Evolutionary conservation across 2,329 filamentous ascomycete genomes (phyloP), one percentile per base, ranked within the genome.

Genomic region (Magnaporthales sp.): DNA sequence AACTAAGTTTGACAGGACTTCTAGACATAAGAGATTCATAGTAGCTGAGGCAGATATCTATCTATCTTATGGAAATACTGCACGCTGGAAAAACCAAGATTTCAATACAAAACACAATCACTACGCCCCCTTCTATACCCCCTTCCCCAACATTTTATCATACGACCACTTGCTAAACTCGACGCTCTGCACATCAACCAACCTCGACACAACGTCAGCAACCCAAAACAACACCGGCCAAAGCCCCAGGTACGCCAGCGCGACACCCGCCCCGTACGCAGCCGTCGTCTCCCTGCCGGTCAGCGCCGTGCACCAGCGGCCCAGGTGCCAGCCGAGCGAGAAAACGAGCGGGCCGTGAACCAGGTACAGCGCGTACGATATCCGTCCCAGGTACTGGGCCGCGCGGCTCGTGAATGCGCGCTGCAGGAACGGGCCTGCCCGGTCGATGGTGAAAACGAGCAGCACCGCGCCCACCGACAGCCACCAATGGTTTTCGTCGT

Each of bases 291-390:
- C 80, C 4, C 75, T 75, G 6, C 84, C 84, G 0, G 80, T 84
- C 51, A 82, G 56, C 13, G 74, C 72, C 2, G 61, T 64, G 22
- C 63, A 58, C 24, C 62, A 32, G 22, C 58, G 29, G 54, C 56
- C 65, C 64, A 68, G 29, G 65, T 63, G 65, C 74, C 81, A 86
- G 11, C 84, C 84, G 22, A 83, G 70, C 2, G 80, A 80, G 70
- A 86, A 84, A 71, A 83, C 79, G 2, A 82, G 79, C 3, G 84
- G 83, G 0, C 85, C 84, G 72, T 89, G 86, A 77, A 87, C 83
- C 15, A 89, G 79, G 73, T 89, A 89, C 29, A 89, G 72, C 64
- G 84, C 81, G 72, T 86, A 89, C 65, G 84, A 87, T 70, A 88
- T 83, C 72, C 82, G 82, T 67, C 86, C 86, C 6, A 88, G 76